A percentile compares a stretch with the other conserved stretches of the same genome.
These are phyloP conservation scores for Calonectria pseudoturangicola DNA, from an alignment of 2,329 filamentous ascomycete genomes.

Conservation along the genomic window DNA sequence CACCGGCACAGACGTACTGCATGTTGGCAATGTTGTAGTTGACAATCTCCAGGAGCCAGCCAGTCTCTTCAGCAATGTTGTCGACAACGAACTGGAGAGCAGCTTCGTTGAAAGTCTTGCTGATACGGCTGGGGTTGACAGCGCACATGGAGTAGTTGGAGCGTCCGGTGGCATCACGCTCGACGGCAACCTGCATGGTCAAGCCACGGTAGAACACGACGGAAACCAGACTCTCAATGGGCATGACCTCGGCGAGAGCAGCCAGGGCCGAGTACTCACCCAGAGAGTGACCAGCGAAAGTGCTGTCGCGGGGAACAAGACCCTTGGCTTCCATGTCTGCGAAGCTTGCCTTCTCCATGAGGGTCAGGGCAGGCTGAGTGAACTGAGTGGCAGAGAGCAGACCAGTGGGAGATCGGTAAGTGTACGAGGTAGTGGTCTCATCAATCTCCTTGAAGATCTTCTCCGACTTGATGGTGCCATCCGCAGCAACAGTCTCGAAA, in stretches of 20 bases:
- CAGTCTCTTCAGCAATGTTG: slow-evolving; percentile 94
- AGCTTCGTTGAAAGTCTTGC: slow-evolving; percentile 98
- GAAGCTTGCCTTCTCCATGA: slow-evolving; percentile 99
- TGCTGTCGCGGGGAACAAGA: slow-evolving; percentile 95
- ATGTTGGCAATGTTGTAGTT: slow-evolving; percentile 91
- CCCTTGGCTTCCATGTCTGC: slow-evolving; percentile 99
- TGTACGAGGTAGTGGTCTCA: slow-evolving; percentile 95
- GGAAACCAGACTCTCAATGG: slow-evolving; percentile 98
- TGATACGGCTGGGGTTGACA: slow-evolving; percentile 98
- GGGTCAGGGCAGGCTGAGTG: slow-evolving; percentile 95
- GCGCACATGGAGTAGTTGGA: slow-evolving; percentile 99
- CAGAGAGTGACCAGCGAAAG: slow-evolving; percentile 97
- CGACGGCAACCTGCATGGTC: slow-evolving; percentile 99
- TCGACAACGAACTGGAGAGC: slow-evolving; percentile 97
- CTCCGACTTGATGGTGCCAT: slow-evolving; percentile 96
- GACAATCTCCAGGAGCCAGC: slow-evolving; percentile 98
- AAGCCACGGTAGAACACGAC: slow-evolving; percentile 99
- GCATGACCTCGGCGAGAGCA: slow-evolving; percentile 97
- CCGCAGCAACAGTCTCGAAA: slow-evolving; percentile 95
- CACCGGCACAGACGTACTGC: slow-evolving; percentile 84
- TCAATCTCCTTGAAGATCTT: slow-evolving; percentile 99
- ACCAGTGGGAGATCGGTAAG: slow-evolving; percentile 95
- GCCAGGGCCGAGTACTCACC: slow-evolving; percentile 98
- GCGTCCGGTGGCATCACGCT: slow-evolving; percentile 92
- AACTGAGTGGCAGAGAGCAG: slow-evolving; percentile 98